Base-by-base conservation (phyloP, 1,139 yeast species). In the Candida freyschussii region DNA sequence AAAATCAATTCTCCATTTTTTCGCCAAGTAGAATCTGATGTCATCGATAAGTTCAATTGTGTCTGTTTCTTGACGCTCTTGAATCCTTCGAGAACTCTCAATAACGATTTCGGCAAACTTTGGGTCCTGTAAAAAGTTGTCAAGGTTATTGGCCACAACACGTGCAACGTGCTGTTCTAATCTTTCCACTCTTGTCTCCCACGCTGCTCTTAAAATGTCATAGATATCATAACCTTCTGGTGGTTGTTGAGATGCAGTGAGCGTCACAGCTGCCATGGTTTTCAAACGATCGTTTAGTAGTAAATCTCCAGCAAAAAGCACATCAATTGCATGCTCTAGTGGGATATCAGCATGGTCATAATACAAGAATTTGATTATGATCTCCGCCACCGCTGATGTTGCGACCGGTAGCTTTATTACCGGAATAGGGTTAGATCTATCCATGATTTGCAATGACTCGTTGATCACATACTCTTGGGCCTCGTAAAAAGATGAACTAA, bases 21-120 rank as follows among this genome's bases (percentile, higher is more conserved):
- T 67, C 4, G 69, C 58, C 34, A 83, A 55, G 44, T 77, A 80
- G 54, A 69, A 83, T 40, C 89, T 63, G 9, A 83, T 77, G 57
- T 83, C 94, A 57, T 83, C 94, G 24, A 83, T 63, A 44, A 83
- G 60, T 49, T 83, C 94, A 52, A 83, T 79, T 2, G 93, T 79
- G 57, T 83, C 94, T 0, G 84, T 78, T 38, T 75, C 83, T 47
- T 83, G 78, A 52, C 93, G 67, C 13, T 58, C 60, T 15, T 66
- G 53, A 36, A 83, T 80, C 46, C 86, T 62, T 10, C 54, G 49
- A 0, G 93, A 82, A 50, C 82, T 72, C 65, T 50, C 69, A 15
- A 51, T 11, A 7, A 74, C 64, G 10, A 69, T 56, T 1, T 55
- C 53, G 24, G 52, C 51, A 37, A 74, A 66, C 16, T 59, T 60